Percentiles rank a stretch among this genome's conserved stretches.
phyloP scores from a whole-genome alignment of 1,284 basidiomycete species.

The Gomphus sp. region DNA sequence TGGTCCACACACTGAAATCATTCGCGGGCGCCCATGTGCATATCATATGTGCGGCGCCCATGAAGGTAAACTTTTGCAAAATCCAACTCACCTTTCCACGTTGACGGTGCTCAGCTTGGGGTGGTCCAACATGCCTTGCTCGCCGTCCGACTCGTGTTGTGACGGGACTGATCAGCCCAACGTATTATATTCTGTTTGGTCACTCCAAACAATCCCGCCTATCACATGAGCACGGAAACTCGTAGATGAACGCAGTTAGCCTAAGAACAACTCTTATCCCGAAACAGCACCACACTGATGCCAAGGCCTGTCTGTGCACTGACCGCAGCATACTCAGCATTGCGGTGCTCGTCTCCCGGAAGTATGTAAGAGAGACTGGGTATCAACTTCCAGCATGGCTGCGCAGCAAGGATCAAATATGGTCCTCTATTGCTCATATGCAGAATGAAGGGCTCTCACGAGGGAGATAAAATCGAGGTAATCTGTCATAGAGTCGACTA shows the following conservation, averaged over 20 bases:
- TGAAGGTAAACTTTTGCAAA: neutral
- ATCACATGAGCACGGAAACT: constrained; percentile 5
- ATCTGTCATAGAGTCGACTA: too few species aligned
- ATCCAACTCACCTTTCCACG: neutral
- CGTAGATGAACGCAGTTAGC: neutral
- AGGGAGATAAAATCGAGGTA: too few species aligned
- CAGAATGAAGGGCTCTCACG: too few species aligned
- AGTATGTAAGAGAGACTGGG: too few species aligned
- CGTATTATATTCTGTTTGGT: constrained; percentile 5
- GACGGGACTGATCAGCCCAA: neutral
- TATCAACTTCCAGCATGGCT: too few species aligned
- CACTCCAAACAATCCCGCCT: constrained; percentile 7
- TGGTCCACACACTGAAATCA: neutral
- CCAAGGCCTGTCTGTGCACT: neutral
- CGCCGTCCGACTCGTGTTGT: neutral
- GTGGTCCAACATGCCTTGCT: neutral
- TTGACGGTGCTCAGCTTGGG: neutral
- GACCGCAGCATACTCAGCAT: neutral
- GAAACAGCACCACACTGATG: neutral
- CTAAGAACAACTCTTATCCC: neutral
- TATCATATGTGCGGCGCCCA: neutral
- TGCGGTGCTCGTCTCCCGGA: neutral
- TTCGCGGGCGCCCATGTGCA: neutral
- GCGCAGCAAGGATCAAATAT: too few species aligned
- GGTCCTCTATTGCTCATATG: too few species aligned